A percentile compares a stretch with the other conserved stretches of the same genome.
Evolutionary conservation across 495 filamentous ascomycete genomes (phyloP).

Genomic region (Penicillium nucicola): DNA sequence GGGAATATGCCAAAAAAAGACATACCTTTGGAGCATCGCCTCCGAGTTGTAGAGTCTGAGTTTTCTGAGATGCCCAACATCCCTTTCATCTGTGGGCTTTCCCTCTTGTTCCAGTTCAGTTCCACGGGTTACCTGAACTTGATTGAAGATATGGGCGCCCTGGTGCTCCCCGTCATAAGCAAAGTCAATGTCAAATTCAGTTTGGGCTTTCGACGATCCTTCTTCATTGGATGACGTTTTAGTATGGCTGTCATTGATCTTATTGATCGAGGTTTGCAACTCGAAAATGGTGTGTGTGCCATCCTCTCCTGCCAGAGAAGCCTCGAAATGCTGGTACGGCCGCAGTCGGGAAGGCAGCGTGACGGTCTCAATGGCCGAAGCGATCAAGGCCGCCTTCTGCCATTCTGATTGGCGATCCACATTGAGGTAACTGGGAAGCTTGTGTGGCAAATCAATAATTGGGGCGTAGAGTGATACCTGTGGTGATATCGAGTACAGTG

Average conservation of each 20-base stretch:
- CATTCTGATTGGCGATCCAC: conserved; percentile 69
- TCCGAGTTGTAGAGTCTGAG: conserved; percentile 35
- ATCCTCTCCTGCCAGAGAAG: conserved; percentile 65
- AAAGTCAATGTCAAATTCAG: conserved; percentile 57
- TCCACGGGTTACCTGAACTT: conserved; percentile 47
- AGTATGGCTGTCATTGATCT: conserved; percentile 11
- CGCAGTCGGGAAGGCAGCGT: conserved; percentile 74
- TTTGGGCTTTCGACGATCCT: conserved; percentile 18
- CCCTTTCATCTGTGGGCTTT: conserved; percentile 20
- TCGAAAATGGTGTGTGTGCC: conserved; percentile 79
- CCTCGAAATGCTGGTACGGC: conserved; percentile 58
- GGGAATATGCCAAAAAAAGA: conserved; percentile 10
- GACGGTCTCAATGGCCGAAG: conserved; percentile 73
- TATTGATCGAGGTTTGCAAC: conserved; percentile 55
- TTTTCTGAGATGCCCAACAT: conserved; percentile 32
- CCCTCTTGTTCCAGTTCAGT: conserved; percentile 37
- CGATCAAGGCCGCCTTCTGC: conserved; percentile 77
- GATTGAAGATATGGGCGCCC: conserved; percentile 60
- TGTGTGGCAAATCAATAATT: conserved; percentile 57
- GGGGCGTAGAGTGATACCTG: conserved; percentile 79
- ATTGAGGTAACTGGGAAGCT: conserved; percentile 56
- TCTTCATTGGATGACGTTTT: conserved; percentile 16
- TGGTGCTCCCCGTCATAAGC: conserved; percentile 43
- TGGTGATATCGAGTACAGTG: conserved; percentile 61
- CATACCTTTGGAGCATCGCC: conserved; percentile 61